Evolutionary conservation across 495 filamentous ascomycete genomes (phyloP).

Genomic region (Friedmanniomyces simplex): DNA sequence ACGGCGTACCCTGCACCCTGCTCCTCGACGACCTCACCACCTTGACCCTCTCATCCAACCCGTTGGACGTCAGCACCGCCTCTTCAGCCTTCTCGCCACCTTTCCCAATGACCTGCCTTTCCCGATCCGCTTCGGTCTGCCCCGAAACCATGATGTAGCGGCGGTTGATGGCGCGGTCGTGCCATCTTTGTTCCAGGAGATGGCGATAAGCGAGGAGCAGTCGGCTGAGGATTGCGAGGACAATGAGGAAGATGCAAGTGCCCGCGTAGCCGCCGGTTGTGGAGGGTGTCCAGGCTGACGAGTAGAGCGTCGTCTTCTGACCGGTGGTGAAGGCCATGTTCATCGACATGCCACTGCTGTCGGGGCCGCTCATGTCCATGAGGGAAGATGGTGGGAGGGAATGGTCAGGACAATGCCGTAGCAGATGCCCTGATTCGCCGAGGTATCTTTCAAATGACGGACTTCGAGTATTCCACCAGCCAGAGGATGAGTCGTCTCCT

Average conservation of each 20-base stretch:
- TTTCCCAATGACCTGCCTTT: slow-evolving; percentile 52
- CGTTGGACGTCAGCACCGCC: slow-evolving; percentile 50
- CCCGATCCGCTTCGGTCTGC: slow-evolving; percentile 57
- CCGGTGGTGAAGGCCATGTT: slow-evolving; percentile 49
- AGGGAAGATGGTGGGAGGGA: no score
- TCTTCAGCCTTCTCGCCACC: slow-evolving; percentile 43
- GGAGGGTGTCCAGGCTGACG: slow-evolving; percentile 58
- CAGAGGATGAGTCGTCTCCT: no score
- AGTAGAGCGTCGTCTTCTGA: slow-evolving; percentile 63
- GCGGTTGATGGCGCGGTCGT: slow-evolving; percentile 54
- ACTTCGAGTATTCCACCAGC: background rate
- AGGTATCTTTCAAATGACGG: background rate
- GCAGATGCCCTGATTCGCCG: background rate
- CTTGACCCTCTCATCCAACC: slow-evolving; percentile 62
- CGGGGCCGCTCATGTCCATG: slow-evolving; percentile 15
- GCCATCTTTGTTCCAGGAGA: slow-evolving; percentile 46
- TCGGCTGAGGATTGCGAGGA: slow-evolving; percentile 59
- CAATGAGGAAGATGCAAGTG: slow-evolving; percentile 78
- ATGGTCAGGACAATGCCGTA: background rate
- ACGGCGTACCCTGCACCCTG: slow-evolving; percentile 44
- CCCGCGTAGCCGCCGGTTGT: slow-evolving; percentile 61
- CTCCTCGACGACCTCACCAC: slow-evolving; percentile 47
- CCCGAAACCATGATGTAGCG: slow-evolving; percentile 67
- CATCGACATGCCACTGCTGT: slow-evolving; percentile 19
- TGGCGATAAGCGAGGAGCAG: slow-evolving; percentile 56